phyloP scores from a whole-genome alignment of 805 yeast species.

The Wickerhamiella hasegawae region DNA sequence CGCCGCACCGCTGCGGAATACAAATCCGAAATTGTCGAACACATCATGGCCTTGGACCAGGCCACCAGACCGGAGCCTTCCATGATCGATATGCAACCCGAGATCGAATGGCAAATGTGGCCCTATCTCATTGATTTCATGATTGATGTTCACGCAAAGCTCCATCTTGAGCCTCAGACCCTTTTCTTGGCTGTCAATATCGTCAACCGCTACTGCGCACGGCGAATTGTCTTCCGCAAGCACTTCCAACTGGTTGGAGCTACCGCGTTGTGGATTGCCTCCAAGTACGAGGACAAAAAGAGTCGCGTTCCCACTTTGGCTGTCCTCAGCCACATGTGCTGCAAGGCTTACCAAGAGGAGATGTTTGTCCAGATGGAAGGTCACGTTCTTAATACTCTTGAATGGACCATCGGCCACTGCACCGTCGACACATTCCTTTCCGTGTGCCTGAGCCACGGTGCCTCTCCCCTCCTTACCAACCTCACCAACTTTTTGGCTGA shows the following conservation, averaged over 20 bases:
- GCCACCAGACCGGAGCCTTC: constrained; percentile 34
- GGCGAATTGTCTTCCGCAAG: constrained; percentile 64
- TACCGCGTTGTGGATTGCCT: constrained; percentile 79
- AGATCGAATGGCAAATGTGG: constrained; percentile 54
- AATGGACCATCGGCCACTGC: constrained; percentile 54
- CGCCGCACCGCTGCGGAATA: constrained; percentile 21
- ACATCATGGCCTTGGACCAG: constrained; percentile 21
- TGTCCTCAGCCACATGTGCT: constrained; percentile 56
- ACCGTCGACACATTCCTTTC: constrained; percentile 29
- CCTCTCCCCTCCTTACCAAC: constrained; percentile 15
- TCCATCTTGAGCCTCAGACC: constrained; percentile 50
- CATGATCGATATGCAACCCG: constrained; percentile 75
- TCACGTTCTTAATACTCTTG: constrained; percentile 51
- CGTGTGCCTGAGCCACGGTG: constrained; percentile 13
- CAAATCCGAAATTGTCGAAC: constrained; percentile 21
- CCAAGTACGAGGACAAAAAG: constrained; percentile 61
- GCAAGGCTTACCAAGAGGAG: constrained; percentile 40
- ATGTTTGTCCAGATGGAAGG: constrained; percentile 58
- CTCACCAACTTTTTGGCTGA: constrained; percentile 23
- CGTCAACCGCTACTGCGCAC: constrained; percentile 80
- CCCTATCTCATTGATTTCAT: constrained; percentile 59
- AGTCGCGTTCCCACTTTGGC: constrained; percentile 56
- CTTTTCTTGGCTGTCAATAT: constrained; percentile 53
- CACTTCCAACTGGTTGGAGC: constrained; percentile 83
- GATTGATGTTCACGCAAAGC: constrained; percentile 43